A percentile compares a stretch with the other conserved stretches of the same genome.
These are phyloP conservation scores for Mycena polygramma DNA, from an alignment of 768 basidiomycete species.

Conservation along the genomic window DNA sequence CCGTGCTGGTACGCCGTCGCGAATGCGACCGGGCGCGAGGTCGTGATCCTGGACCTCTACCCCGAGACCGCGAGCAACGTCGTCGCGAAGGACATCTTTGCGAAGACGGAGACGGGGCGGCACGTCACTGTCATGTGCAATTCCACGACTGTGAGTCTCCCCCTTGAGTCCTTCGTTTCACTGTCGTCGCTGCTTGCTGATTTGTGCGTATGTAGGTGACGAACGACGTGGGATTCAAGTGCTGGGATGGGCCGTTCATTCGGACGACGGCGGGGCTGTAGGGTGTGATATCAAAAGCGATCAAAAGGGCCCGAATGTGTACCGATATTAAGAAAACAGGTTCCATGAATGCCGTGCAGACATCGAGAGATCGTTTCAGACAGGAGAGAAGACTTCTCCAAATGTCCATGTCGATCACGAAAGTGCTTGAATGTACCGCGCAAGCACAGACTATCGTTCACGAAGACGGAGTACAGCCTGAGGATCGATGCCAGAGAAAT, in stretches of 20 bases:
- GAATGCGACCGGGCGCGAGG: constrained; percentile 70
- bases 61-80: constrained; percentile 67
- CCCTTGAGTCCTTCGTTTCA: background rate
- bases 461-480: too few species aligned
- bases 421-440: too few species aligned
- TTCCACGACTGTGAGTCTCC: constrained; percentile 55
- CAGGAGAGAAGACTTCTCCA: too few species aligned
- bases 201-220: constrained; percentile 47
- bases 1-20: constrained; percentile 73
- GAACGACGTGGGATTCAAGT: constrained; percentile 64
- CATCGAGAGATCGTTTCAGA: too few species aligned
- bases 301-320: too few species aligned
- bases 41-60: constrained; percentile 70
- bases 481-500: too few species aligned
- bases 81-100: constrained; percentile 61
- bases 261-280: constrained; percentile 50
- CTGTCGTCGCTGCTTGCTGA: background rate
- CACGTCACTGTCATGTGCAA: constrained; percentile 69
- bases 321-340: too few species aligned
- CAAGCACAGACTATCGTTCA: too few species aligned
- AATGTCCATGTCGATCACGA: too few species aligned
- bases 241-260: constrained; percentile 61
- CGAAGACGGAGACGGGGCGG: constrained; percentile 58
- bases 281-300: background rate
- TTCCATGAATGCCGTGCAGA: too few species aligned